phyloP scores from a whole-genome alignment of 2,329 filamentous ascomycete species.

The Verticillium nonalfalfae region DNA sequence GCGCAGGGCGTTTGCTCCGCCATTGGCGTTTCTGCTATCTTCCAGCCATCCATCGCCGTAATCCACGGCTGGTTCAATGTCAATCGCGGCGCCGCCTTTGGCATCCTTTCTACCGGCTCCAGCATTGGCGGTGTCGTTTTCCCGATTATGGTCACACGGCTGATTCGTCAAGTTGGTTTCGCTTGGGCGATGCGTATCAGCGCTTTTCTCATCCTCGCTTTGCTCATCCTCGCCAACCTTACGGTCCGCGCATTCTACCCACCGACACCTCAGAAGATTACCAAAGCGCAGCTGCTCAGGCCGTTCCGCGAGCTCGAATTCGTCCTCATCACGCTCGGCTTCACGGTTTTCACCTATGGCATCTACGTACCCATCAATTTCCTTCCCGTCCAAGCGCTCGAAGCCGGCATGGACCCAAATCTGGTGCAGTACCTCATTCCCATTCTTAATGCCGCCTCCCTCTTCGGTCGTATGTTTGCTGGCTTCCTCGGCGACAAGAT shows the following conservation, averaged over 20 bases:
- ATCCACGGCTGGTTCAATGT: constrained; percentile 32
- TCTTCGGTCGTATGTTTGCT: constrained; percentile 37
- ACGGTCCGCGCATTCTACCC: constrained; percentile 26
- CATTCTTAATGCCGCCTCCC: constrained; percentile 37
- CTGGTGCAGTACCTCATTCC: constrained; percentile 35
- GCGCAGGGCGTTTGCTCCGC: constrained; percentile 31
- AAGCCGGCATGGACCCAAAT: constrained; percentile 29
- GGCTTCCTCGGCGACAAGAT: constrained; percentile 35
- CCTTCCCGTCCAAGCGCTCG: constrained; percentile 33
- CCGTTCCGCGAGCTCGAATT: constrained; percentile 24
- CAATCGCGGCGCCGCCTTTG: constrained; percentile 22
- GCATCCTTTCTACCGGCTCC: constrained; percentile 24
- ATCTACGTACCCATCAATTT: constrained; percentile 32
- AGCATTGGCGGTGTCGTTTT: constrained; percentile 34
- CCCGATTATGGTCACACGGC: constrained; percentile 27
- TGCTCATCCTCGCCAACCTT: constrained; percentile 26
- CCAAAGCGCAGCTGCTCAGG: constrained; percentile 20
- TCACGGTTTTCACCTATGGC: constrained; percentile 34
- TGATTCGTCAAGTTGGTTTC: constrained; percentile 46
- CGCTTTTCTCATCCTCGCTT: constrained; percentile 33
- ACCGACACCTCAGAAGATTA: constrained; percentile 19
- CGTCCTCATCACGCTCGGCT: constrained; percentile 24
- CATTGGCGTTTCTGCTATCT: constrained; percentile 26
- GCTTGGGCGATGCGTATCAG: constrained; percentile 41
- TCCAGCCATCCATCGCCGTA: constrained; percentile 28